Conservation (phyloP, 2,329 filamentous ascomycete genomes). For the Microdochium bolleyi region DNA sequence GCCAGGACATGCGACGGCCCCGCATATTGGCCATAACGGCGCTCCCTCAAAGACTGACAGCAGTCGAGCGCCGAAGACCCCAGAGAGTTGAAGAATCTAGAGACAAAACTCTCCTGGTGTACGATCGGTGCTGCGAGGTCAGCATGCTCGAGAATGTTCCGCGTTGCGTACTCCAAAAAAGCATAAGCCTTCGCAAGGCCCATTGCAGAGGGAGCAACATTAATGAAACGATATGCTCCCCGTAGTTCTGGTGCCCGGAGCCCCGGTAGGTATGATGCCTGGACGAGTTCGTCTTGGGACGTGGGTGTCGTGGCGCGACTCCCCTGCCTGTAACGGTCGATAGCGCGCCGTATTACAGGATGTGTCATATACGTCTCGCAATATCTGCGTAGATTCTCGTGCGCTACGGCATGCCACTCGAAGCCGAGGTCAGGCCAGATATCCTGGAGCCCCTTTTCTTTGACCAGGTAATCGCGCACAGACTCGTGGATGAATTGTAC, state of each 20-base stretch:
- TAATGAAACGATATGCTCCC: not conserved
- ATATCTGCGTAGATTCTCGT: not conserved
- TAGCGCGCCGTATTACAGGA: not conserved
- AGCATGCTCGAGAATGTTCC: not conserved
- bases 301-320: too few relatives aligned
- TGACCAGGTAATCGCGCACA: slow-evolving; percentile 36
- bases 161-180: not conserved
- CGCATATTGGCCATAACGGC: not conserved
- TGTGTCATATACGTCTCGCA: not conserved
- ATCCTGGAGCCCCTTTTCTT: slow-evolving; percentile 18
- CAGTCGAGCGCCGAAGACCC: not conserved
- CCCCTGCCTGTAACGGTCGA: too few relatives aligned
- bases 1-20: not conserved
- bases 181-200: not conserved
- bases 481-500: slow-evolving; percentile 49
- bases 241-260: too few relatives aligned
- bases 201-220: too few relatives aligned
- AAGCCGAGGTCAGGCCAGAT: slow-evolving; percentile 20
- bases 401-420: not conserved
- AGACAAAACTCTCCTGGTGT: not conserved
- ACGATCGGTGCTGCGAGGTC: not conserved
- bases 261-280: too few relatives aligned
- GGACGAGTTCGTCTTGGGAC: too few relatives aligned
- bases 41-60: not conserved
- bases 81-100: not conserved